These are phyloP conservation scores for Aspergillus floridensis DNA, from an alignment of 2,329 filamentous ascomycete species.

Conservation along the genomic window DNA sequence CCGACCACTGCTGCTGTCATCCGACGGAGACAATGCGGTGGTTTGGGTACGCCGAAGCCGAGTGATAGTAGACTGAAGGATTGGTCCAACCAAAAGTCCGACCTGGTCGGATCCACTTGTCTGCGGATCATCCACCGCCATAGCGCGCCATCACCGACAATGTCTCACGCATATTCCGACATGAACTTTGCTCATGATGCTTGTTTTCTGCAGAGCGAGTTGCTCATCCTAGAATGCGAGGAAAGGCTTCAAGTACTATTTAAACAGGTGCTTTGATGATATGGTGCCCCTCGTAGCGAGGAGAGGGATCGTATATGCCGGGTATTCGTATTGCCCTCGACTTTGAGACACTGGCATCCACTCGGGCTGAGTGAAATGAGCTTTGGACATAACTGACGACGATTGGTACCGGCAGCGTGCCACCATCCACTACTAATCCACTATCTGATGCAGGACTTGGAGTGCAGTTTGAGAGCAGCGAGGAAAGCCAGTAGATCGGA, in stretches of 20 bases:
- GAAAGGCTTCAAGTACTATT: neutral
- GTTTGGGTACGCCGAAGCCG: neutral
- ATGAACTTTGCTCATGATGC: neutral
- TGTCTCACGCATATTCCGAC: slow-evolving; percentile 9
- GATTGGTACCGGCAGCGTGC: neutral
- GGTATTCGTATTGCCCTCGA: neutral
- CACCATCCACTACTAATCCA: neutral
- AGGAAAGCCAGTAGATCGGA: neutral
- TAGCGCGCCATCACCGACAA: slow-evolving; percentile 1
- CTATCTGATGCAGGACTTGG: neutral
- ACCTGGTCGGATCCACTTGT: neutral
- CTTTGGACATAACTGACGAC: neutral
- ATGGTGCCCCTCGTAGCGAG: neutral
- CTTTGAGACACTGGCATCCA: neutral
- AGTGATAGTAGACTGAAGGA: neutral
- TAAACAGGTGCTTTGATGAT: neutral
- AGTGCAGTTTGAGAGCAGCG: neutral
- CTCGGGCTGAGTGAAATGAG: neutral
- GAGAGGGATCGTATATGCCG: neutral
- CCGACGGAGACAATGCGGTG: neutral
- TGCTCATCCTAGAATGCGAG: neutral
- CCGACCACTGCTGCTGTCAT: neutral
- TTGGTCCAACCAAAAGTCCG: slow-evolving; percentile 4
- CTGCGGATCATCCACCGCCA: slow-evolving; percentile 1
- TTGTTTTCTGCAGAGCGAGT: neutral